Conservation (phyloP, 2,329 filamentous ascomycete genomes). For the Penicillium crustosum region DNA sequence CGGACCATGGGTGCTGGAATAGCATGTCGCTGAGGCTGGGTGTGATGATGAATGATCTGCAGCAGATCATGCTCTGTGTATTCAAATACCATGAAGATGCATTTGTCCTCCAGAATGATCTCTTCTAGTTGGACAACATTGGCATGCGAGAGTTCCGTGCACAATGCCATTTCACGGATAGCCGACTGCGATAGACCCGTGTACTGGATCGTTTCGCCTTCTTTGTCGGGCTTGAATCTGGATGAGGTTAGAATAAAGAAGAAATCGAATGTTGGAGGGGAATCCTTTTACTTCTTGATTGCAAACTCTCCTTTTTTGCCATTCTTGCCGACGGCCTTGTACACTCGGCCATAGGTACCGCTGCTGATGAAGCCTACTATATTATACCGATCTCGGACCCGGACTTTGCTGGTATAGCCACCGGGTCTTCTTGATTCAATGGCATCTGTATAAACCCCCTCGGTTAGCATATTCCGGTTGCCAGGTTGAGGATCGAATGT, state of each 20-base stretch:
- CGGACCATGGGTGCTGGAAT: constrained; percentile 88
- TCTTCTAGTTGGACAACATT: constrained; percentile 91
- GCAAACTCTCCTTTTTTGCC: constrained; percentile 80
- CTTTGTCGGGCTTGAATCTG: constrained; percentile 93
- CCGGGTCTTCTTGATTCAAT: constrained; percentile 43
- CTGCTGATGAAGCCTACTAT: constrained; percentile 98
- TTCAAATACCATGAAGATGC: constrained; percentile 99
- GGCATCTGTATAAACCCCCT: constrained; percentile 31
- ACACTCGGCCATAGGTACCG: constrained; percentile 95
- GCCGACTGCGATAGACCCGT: constrained; percentile 97
- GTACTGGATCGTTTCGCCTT: constrained; percentile 90
- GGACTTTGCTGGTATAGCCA: constrained; percentile 69
- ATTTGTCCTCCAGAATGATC: constrained; percentile 97
- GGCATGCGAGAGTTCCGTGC: constrained; percentile 81
- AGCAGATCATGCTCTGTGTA: constrained; percentile 96
- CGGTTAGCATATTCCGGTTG: constrained; percentile 25
- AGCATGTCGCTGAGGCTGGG: constrained; percentile 78
- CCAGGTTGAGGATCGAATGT: constrained; percentile 9
- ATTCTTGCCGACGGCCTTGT: constrained; percentile 83
- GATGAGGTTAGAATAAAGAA: constrained; percentile 16
- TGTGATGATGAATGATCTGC: constrained; percentile 98
- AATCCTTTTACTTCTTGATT: constrained; percentile 79
- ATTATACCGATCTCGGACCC: constrained; percentile 89
- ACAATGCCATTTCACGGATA: constrained; percentile 95
- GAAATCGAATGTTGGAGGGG: not conserved